Evolutionary conservation across 495 filamentous ascomycete genomes (phyloP).

Genomic region (Bathelium albidoporum): DNA sequence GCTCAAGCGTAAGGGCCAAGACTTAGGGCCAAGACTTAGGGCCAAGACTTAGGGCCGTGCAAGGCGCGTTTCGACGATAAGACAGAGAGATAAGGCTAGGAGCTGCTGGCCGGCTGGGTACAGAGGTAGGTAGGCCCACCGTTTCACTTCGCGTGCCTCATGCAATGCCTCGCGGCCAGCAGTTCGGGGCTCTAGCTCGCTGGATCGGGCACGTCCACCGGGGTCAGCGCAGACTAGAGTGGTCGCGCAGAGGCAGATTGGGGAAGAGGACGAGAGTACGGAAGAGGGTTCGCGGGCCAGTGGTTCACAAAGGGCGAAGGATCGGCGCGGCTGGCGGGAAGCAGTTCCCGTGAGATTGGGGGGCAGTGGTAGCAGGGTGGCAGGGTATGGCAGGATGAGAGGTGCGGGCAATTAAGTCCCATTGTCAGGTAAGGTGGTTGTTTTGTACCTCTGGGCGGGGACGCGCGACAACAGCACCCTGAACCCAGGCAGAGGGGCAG

Average conservation of each 20-base stretch:
- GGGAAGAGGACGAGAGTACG: background rate
- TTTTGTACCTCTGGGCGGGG: too few relatives aligned
- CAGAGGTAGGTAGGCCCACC: background rate
- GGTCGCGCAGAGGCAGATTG: background rate
- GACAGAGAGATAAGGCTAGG: background rate
- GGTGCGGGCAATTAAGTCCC: too few relatives aligned
- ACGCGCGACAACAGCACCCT: background rate
- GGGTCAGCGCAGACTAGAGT: too few relatives aligned
- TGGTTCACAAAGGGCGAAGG: background rate
- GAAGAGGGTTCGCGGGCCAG: background rate
- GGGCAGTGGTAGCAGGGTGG: too few relatives aligned
- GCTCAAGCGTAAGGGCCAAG: too few relatives aligned
- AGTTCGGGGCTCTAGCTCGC: too few relatives aligned
- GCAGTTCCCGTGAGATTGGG: too few relatives aligned
- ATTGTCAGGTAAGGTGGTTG: too few relatives aligned
- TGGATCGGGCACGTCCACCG: too few relatives aligned
- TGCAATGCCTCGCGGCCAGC: too few relatives aligned
- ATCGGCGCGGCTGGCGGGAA: background rate
- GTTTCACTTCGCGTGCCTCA: background rate
- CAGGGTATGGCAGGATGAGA: too few relatives aligned
- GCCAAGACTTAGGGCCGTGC: background rate
- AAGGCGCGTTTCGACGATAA: background rate
- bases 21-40: background rate
- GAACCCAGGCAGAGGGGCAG: background rate
- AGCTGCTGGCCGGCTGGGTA: background rate